Base-by-base conservation (phyloP, 352 stramenopile genomes). In the Phytophthora citricola region DNA sequence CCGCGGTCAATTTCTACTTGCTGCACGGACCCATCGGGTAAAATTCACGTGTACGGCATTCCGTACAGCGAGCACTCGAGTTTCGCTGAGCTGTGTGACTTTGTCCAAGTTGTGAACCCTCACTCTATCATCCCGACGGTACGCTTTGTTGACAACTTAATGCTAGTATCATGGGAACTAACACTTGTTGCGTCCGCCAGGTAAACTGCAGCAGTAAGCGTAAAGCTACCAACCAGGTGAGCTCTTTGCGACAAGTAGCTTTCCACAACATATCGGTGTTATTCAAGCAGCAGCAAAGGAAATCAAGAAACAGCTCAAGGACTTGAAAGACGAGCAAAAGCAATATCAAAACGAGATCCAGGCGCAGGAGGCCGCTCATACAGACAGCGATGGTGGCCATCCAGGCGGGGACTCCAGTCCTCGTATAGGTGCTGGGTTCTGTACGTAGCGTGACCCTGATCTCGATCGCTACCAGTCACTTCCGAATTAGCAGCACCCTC, bases 61-160 rank as follows among this genome's bases (percentile, higher is more conserved):
- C 97, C 97, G 3, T 99, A 99, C 80, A 98, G 90, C 62, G 97
- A 99, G 61, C 97, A 99, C 74, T 98, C 91, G 24, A 98, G 87
- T 65, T 99, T 98, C 71, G 85, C 85, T 5, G 97, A 99, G 71
- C 81, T 99, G 8, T 89, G 93, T 32, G 90, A 98, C 40, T 99
- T 98, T 65, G 70, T 93, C 20, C 90, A 88, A 73, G 76, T 94
- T 6, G 69, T 91, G 29, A 93, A 97, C 31, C 94, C 93, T 4
- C 77, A 83, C 8, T 75, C 76, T 39, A 98, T 98, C 54, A 96
- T 98, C 34, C 94, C 95, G 15, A 98, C 95, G 40, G 94, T 98
- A 15, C 20, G 4, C 26, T 15, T 50, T 36, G 46, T 17, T 27
- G n/a, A 24, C 9, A 36, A 36, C 31, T 20, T 32, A 9, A 29